These are phyloP conservation scores for Nemania diffusa DNA, from an alignment of 2,329 filamentous ascomycete species.

Conservation along the genomic window DNA sequence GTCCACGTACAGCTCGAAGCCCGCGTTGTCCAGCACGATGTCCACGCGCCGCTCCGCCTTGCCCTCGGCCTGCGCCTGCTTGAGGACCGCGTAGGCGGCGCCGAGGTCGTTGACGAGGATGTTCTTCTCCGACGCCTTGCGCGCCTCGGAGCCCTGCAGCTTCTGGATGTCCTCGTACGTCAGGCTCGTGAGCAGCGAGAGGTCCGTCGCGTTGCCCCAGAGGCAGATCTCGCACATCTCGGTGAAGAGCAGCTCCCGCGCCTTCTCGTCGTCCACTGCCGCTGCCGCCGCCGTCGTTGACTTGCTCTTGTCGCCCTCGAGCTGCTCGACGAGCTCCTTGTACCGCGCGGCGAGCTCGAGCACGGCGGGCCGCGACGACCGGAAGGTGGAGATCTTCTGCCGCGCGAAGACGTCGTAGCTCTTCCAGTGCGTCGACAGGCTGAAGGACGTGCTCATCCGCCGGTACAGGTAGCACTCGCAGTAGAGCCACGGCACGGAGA, in stretches of 20 bases:
- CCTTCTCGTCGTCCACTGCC: slow-evolving; percentile 67
- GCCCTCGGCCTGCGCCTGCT: slow-evolving; percentile 69
- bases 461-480: slow-evolving; percentile 94
- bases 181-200: slow-evolving; percentile 88
- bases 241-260: slow-evolving; percentile 81
- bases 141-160: slow-evolving; percentile 86
- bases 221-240: slow-evolving; percentile 98
- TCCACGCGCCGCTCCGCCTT: slow-evolving; percentile 82
- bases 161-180: slow-evolving; percentile 98
- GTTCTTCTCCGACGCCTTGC: slow-evolving; percentile 89
- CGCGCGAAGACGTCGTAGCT: slow-evolving; percentile 87
- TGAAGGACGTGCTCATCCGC: slow-evolving; percentile 85
- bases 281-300: slow-evolving; percentile 60
- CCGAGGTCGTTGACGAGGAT: slow-evolving; percentile 89
- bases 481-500: slow-evolving; percentile 87
- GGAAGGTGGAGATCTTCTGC: slow-evolving; percentile 93
- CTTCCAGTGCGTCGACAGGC: slow-evolving; percentile 83
- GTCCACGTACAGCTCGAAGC: slow-evolving; percentile 97
- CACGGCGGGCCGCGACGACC: slow-evolving; percentile 87
- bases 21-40: slow-evolving; percentile 95
- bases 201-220: slow-evolving; percentile 96
- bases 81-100: slow-evolving; percentile 75
- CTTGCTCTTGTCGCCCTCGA: slow-evolving; percentile 61
- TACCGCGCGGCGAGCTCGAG: slow-evolving; percentile 84
- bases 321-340: slow-evolving; percentile 74